A percentile compares a stretch with the other conserved stretches of the same genome.
Evolutionary conservation across 345 rosid genomes (phyloP).

Genomic region (Xanthoceras sorbifolium): DNA sequence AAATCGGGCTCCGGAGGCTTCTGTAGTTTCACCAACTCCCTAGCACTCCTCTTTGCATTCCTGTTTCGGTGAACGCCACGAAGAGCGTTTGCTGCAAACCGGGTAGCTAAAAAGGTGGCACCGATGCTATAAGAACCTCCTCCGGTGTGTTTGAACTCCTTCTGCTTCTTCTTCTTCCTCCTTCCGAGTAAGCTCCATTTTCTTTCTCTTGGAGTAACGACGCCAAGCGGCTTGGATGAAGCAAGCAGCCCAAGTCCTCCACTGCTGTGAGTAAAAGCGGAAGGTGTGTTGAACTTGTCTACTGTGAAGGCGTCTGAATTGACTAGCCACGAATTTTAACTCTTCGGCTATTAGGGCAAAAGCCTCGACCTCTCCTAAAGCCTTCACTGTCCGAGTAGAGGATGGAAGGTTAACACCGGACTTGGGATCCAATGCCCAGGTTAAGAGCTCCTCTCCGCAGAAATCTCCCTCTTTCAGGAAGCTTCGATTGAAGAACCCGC

Average conservation of each 20-base stretch:
- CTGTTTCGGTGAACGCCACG: conserved; percentile 81
- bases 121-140: conserved; percentile 79
- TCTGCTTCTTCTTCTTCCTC: conserved; percentile 69
- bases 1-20: conserved; percentile 98
- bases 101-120: conserved; percentile 84
- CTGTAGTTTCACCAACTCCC: conserved; percentile 71
- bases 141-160: conserved; percentile 34
- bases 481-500: conserved; percentile 87
- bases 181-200: conserved; percentile 65
- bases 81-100: conserved; percentile 91
- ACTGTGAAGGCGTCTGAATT: conserved; percentile 92
- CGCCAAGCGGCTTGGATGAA: conserved; percentile 98
- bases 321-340: conserved; percentile 90
- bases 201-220: conserved; percentile 77
- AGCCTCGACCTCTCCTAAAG: conserved; percentile 84
- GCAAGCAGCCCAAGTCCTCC: conserved; percentile 99
- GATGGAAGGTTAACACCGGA: conserved; percentile 85
- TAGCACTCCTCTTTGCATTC: conserved; percentile 56
- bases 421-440: conserved; percentile 98
- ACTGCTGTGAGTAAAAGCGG: conserved; percentile 93
- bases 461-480: conserved; percentile 88
- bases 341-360: conserved; percentile 90
- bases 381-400: conserved; percentile 95
- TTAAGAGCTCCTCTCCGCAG: conserved; percentile 93
- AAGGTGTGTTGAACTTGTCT: conserved; percentile 97